A percentile compares a stretch with the other conserved stretches of the same genome.
Evolutionary conservation across 2,329 filamentous ascomycete species (phyloP).

Genomic region (Penicillium crustosum): DNA sequence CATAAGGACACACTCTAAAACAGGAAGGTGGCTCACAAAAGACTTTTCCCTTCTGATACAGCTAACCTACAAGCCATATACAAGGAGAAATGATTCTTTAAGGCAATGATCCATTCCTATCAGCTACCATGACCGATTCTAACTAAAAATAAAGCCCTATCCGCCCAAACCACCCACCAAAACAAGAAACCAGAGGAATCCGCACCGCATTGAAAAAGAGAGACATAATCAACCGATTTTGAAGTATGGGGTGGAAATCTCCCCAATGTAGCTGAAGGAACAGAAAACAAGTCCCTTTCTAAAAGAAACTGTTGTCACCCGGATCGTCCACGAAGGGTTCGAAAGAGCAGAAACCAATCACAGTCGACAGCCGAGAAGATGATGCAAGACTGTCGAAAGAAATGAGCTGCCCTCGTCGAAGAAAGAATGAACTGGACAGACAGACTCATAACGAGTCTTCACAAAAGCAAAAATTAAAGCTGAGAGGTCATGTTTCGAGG

Average conservation of each 20-base stretch:
- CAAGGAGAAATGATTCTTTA: background rate
- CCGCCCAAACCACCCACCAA: background rate
- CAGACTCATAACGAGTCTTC: conserved; percentile 3
- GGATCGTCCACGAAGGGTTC: conserved; percentile 12
- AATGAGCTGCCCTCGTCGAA: background rate
- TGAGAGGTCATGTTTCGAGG: conserved; percentile 1
- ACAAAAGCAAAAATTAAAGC: conserved; percentile 7
- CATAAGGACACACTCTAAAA: background rate
- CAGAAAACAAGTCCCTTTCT: background rate
- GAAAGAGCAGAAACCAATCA: background rate
- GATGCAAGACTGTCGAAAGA: background rate
- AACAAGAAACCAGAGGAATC: background rate
- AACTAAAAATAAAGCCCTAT: conserved; percentile 1
- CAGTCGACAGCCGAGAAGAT: background rate
- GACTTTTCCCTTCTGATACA: background rate
- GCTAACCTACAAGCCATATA: background rate
- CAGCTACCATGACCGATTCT: conserved; percentile 7
- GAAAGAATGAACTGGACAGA: conserved; percentile 12
- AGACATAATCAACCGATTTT: conserved; percentile 1
- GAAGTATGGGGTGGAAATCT: background rate
- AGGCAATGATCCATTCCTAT: conserved; percentile 7
- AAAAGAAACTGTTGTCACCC: conserved; percentile 1
- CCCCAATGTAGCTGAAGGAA: conserved; percentile 5
- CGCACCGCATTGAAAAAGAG: background rate
- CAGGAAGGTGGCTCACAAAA: background rate